These are phyloP conservation scores for Coffea humblotiana DNA, from an alignment of 305 asterid species.

Conservation along the genomic window DNA sequence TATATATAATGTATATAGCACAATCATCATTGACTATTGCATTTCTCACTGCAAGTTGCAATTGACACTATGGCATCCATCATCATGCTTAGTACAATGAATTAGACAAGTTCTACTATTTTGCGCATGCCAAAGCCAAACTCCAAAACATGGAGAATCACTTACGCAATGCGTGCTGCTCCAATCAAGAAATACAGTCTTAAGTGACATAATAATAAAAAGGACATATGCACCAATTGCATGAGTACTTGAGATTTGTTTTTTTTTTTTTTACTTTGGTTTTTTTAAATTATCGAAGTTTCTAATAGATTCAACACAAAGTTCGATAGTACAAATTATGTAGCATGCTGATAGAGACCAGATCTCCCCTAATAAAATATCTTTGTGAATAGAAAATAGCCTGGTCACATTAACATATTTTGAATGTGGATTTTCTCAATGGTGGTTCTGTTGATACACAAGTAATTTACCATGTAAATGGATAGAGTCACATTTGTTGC, in stretches of 20 bases:
- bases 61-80: too few relatives aligned
- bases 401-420: too few relatives aligned
- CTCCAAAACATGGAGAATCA: neutral
- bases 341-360: too few relatives aligned
- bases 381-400: too few relatives aligned
- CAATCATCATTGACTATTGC: neutral
- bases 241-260: neutral
- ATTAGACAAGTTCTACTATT: neutral
- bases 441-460: too few relatives aligned
- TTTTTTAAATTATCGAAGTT: too few relatives aligned
- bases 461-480: too few relatives aligned
- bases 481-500: too few relatives aligned
- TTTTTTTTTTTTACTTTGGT: too few relatives aligned
- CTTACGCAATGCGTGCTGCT: neutral
- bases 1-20: neutral
- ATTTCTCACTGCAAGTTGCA: neutral
- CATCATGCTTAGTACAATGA: neutral
- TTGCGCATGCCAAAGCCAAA: neutral
- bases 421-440: too few relatives aligned
- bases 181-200: neutral
- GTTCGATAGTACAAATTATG: too few relatives aligned
- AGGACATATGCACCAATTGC: neutral
- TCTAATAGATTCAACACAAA: neutral
- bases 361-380: too few relatives aligned
- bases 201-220: neutral